Evolutionary conservation across 495 filamentous ascomycete species (phyloP).

Genomic region (Baudoinia panamericana): DNA sequence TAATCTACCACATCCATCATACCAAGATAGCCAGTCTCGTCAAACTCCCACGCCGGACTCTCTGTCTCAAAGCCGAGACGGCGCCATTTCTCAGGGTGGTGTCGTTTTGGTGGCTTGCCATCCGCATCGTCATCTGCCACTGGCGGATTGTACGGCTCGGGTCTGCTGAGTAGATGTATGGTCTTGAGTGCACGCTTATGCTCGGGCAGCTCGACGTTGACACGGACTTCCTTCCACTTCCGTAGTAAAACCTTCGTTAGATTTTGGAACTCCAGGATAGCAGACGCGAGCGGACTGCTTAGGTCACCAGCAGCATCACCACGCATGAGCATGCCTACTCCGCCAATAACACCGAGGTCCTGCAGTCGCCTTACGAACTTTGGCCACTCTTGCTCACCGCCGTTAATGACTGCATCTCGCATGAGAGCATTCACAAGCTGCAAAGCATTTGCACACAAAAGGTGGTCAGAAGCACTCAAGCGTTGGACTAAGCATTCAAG

Average conservation of each 20-base stretch:
- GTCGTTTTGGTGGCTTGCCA: conserved; percentile 42
- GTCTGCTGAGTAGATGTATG: conserved; percentile 69
- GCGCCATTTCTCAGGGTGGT: conserved; percentile 89
- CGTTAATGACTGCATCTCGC: conserved; percentile 79
- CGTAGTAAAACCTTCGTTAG: conserved; percentile 79
- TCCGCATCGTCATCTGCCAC: conserved; percentile 22
- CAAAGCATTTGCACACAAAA: conserved; percentile 86
- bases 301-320: conserved; percentile 77
- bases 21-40: conserved; percentile 73
- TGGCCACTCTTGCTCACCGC: conserved; percentile 70
- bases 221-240: conserved; percentile 77
- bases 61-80: conserved; percentile 87
- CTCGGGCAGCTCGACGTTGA: conserved; percentile 77
- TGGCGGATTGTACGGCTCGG: conserved; percentile 36
- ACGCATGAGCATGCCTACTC: conserved; percentile 83
- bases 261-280: conserved; percentile 85
- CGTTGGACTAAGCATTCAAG: conserved; percentile 84
- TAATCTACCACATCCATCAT: conserved; percentile 98
- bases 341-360: conserved; percentile 84
- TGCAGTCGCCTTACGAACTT: conserved; percentile 88
- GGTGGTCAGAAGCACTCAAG: conserved; percentile 86
- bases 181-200: conserved; percentile 78
- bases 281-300: conserved; percentile 51
- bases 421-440: conserved; percentile 92
- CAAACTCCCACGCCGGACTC: conserved; percentile 71